Percentiles rank a stretch among this genome's conserved stretches.
phyloP scores from a whole-genome alignment of 139 green algal species.

The Spirogloea muscicola region DNA sequence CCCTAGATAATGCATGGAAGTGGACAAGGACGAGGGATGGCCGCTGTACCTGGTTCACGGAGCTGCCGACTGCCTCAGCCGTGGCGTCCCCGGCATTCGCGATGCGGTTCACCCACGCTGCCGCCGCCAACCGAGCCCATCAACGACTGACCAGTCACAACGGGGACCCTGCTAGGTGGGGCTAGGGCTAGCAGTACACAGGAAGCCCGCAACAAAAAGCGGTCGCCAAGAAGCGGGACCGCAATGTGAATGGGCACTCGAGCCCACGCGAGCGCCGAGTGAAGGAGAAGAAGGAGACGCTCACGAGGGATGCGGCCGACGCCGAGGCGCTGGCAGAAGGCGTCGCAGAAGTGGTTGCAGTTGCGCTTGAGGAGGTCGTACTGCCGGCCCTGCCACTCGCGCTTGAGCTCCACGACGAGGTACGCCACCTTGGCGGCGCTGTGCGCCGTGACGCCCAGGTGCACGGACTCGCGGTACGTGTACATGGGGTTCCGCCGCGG shows the following conservation, averaged over 20 bases:
- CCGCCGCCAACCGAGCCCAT: too few species aligned
- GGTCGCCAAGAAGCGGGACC: too few species aligned
- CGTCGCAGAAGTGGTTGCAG: conserved; percentile 77
- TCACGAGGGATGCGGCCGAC: conserved; percentile 38
- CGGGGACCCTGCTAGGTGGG: too few species aligned
- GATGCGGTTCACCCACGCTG: conserved; percentile 67
- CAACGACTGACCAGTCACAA: too few species aligned
- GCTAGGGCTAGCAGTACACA: too few species aligned
- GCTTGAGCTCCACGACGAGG: conserved; percentile 37
- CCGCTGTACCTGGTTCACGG: too few species aligned
- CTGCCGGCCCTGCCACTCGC: conserved; percentile 51
- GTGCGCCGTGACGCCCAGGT: conserved; percentile 58
- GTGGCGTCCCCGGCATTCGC: conserved; percentile 53
- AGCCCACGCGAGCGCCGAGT: too few species aligned
- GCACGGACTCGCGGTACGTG: conserved; percentile 60
- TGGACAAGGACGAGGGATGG: too few species aligned
- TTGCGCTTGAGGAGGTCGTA: conserved; percentile 73
- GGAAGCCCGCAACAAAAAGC: too few species aligned
- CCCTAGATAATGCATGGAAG: too few species aligned
- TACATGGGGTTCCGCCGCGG: conserved; percentile 61
- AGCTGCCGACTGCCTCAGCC: conserved; percentile 4
- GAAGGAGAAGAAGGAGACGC: too few species aligned
- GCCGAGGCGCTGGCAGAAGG: conserved; percentile 51
- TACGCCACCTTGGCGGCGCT: conserved; percentile 10
- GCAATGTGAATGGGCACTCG: too few species aligned